Conservation (phyloP, 176 grass and related monocot genomes). For the Neostapfia colusana region DNA sequence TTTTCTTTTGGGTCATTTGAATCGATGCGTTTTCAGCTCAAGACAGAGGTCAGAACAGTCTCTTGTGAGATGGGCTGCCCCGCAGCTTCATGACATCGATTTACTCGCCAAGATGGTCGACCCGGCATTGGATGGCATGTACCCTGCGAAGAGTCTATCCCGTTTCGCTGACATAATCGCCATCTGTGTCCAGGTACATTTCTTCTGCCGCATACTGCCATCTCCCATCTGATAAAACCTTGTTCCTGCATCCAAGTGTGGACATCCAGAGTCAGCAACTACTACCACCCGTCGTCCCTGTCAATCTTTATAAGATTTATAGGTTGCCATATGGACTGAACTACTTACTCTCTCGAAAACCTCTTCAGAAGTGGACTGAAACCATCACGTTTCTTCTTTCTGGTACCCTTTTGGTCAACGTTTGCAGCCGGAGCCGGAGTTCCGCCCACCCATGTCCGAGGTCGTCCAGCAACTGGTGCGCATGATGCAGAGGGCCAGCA, state of each 20-base stretch:
- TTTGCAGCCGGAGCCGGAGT: conserved; percentile 85
- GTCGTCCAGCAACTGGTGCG: conserved; percentile 90
- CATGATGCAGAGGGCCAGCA: conserved; percentile 78
- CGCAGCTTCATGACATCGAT: conserved; percentile 94
- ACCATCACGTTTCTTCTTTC: background rate
- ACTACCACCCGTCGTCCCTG: background rate
- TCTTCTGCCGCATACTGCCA: background rate
- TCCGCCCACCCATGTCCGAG: conserved; percentile 92
- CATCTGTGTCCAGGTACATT: conserved; percentile 84
- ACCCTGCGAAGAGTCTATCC: conserved; percentile 88
- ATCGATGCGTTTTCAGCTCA: conserved; percentile 53
- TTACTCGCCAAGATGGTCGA: conserved; percentile 91
- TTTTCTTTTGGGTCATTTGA: background rate
- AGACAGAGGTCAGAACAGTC: conserved; percentile 74
- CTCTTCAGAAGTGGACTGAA: background rate
- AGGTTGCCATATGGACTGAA: background rate
- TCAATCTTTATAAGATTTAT: background rate
- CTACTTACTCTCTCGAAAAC: no score
- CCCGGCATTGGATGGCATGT: conserved; percentile 80
- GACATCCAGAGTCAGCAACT: background rate
- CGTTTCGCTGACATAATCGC: conserved; percentile 95
- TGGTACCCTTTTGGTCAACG: background rate
- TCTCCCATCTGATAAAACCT: background rate
- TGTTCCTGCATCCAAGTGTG: background rate
- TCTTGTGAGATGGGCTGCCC: conserved; percentile 86